These are phyloP conservation scores for Pythium oligandrum DNA, from an alignment of 352 stramenopile genomes.

Conservation along the genomic window DNA sequence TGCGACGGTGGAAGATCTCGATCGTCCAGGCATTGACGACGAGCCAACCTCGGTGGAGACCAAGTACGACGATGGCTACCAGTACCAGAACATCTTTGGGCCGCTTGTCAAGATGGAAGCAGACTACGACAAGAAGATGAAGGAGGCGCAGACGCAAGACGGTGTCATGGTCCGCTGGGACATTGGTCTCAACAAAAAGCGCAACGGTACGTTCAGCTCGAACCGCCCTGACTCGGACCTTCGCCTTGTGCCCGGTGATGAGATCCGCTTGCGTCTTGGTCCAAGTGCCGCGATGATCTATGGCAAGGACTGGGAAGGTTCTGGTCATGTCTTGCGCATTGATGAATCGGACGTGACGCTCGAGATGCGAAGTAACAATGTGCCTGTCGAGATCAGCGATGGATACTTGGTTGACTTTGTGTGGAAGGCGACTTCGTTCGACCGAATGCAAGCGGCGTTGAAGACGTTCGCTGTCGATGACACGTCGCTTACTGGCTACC, in stretches of 20 bases:
- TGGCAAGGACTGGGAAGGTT: slow-evolving; percentile 90
- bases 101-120: slow-evolving; percentile 99
- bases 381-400: slow-evolving; percentile 91
- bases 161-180: slow-evolving; percentile 92
- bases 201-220: slow-evolving; percentile 94
- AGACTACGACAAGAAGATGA: slow-evolving; percentile 99
- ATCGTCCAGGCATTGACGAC: slow-evolving; percentile 90
- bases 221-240: slow-evolving; percentile 86
- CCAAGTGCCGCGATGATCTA: slow-evolving; percentile 75
- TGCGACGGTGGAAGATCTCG: slow-evolving; percentile 95
- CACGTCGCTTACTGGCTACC: slow-evolving; percentile 96
- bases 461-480: slow-evolving; percentile 99
- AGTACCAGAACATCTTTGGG: slow-evolving; percentile 99
- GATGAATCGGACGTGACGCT: slow-evolving; percentile 83
- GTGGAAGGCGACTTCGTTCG: slow-evolving; percentile 99
- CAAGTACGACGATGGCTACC: slow-evolving; percentile 98
- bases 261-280: slow-evolving; percentile 93
- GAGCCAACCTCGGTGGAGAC: slow-evolving; percentile 81
- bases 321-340: slow-evolving; percentile 90
- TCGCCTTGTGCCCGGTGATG: slow-evolving; percentile 94
- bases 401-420: slow-evolving; percentile 98
- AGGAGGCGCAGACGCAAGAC: slow-evolving; percentile 95
- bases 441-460: slow-evolving; percentile 98
- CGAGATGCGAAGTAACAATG: slow-evolving; percentile 81
- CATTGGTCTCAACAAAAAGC: slow-evolving; percentile 95